Percentiles rank a stretch among this genome's conserved stretches.
These are phyloP conservation scores for Microcos paniculata DNA, from an alignment of 345 rosid species.

Conservation along the genomic window DNA sequence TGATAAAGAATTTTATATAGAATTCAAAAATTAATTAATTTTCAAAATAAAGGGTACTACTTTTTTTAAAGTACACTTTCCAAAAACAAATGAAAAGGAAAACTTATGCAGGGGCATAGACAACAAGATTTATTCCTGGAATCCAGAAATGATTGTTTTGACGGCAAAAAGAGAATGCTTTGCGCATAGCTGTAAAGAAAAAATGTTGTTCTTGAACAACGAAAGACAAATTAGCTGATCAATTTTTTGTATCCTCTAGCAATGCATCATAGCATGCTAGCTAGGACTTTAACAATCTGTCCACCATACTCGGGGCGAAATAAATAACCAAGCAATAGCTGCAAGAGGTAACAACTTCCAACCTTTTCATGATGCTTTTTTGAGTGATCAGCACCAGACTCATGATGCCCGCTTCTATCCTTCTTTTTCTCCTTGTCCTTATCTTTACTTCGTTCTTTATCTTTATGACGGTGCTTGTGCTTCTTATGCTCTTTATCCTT, in stretches of 20 bases:
- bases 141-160: background rate
- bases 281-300: background rate
- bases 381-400: slow-evolving; percentile 71
- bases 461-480: slow-evolving; percentile 80
- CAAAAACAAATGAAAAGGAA: background rate
- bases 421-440: slow-evolving; percentile 81
- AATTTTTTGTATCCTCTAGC: background rate
- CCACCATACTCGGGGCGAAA: background rate
- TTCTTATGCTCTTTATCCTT: slow-evolving; percentile 92
- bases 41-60: background rate
- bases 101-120: background rate
- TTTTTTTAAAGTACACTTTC: background rate
- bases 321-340: background rate
- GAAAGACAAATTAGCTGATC: background rate
- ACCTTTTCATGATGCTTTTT: slow-evolving; percentile 94
- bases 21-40: background rate
- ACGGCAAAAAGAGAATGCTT: background rate
- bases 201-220: background rate
- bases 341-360: slow-evolving; percentile 18
- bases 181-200: background rate
- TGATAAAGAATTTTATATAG: background rate
- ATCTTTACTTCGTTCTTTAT: slow-evolving; percentile 74
- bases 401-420: slow-evolving; percentile 78
- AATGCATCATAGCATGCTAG: background rate
- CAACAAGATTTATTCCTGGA: background rate